These are phyloP conservation scores for Collybia nuda DNA, from an alignment of 768 basidiomycete species.

Conservation along the genomic window DNA sequence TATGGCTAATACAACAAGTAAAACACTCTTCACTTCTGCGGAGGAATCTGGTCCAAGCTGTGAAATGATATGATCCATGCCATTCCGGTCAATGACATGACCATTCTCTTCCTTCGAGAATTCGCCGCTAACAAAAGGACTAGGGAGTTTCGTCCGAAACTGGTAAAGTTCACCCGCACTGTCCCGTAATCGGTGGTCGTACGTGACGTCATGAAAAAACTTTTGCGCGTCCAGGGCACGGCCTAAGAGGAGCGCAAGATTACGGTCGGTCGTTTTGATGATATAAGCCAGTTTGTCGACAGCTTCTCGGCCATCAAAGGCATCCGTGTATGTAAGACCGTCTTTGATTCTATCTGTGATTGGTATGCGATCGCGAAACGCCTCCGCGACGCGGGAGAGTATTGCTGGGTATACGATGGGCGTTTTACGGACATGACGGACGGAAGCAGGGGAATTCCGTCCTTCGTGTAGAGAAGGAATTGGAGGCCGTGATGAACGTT, in stretches of 20 bases:
- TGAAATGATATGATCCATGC: constrained; percentile 11
- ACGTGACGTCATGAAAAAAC: constrained; percentile 99
- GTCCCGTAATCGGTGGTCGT: constrained; percentile 94
- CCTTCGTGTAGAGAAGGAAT: constrained; percentile 36
- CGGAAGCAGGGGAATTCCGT: constrained; percentile 37
- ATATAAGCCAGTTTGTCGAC: constrained; percentile 97
- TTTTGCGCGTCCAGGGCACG: constrained; percentile 96
- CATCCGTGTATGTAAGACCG: constrained; percentile 92
- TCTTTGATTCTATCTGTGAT: constrained; percentile 87
- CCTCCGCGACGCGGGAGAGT: constrained; percentile 90
- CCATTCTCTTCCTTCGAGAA: constrained; percentile 38
- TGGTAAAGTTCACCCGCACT: constrained; percentile 89
- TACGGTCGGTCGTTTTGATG: constrained; percentile 97
- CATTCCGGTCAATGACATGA: constrained; percentile 11
- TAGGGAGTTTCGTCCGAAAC: constrained; percentile 80
- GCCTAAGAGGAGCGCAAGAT: constrained; percentile 92
- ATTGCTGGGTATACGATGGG: constrained; percentile 95
- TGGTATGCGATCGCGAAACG: constrained; percentile 81
- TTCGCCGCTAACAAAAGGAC: constrained; percentile 84
- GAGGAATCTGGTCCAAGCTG: constrained; percentile 20
- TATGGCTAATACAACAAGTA: constrained; percentile 2
- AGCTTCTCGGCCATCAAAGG: constrained; percentile 96
- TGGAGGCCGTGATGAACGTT: constrained; percentile 30
- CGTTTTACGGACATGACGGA: constrained; percentile 49
- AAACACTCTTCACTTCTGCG: constrained; percentile 19